Conservation (phyloP, 2,329 filamentous ascomycete genomes). For the Cryphonectria japonica region DNA sequence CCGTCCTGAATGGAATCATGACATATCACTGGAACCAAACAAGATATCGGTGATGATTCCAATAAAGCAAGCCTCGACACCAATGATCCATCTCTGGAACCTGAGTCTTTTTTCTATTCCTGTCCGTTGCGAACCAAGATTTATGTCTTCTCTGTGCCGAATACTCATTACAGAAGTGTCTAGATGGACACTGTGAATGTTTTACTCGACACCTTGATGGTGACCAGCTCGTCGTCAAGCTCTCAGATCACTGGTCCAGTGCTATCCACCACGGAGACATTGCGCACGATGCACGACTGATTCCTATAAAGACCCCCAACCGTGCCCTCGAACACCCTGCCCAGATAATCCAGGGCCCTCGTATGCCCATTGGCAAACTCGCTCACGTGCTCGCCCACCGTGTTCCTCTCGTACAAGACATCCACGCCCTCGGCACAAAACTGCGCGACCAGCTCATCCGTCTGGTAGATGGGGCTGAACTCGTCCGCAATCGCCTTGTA, state of each 20-base stretch:
- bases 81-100: too few species aligned
- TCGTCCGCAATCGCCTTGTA: slow-evolving; percentile 6
- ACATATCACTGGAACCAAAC: too few species aligned
- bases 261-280: neutral
- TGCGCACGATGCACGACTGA: neutral
- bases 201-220: neutral
- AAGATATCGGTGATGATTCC: too few species aligned
- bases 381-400: neutral
- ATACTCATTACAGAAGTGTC: neutral
- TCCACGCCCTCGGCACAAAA: neutral
- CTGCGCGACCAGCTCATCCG: neutral
- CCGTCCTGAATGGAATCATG: too few species aligned
- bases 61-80: too few species aligned
- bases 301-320: neutral
- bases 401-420: neutral
- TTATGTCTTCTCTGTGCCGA: too few species aligned
- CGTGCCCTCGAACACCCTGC: neutral
- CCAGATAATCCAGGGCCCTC: neutral
- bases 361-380: neutral
- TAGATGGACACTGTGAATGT: neutral
- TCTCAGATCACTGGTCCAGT: slow-evolving; percentile 22
- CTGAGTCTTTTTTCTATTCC: too few species aligned
- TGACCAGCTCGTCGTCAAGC: slow-evolving; percentile 22
- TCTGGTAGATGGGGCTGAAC: neutral
- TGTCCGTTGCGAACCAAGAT: too few species aligned